Evolutionary conservation across 306 rosid species (phyloP).

Genomic region (Mimosa pudica): DNA sequence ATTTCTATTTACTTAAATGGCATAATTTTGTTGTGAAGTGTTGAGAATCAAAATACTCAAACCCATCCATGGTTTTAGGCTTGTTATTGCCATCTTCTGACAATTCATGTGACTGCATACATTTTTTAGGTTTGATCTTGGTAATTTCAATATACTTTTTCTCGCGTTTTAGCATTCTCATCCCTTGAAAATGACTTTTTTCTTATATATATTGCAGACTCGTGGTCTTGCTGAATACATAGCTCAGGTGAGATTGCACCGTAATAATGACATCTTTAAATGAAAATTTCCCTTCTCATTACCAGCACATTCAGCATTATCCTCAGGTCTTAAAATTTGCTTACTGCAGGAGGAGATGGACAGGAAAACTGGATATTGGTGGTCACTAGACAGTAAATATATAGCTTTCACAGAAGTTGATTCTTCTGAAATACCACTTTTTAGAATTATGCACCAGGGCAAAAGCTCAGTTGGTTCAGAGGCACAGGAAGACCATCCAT

Average conservation of each 20-base stretch:
- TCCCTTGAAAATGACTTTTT: conserved; percentile 37
- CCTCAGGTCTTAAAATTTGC: conserved; percentile 29
- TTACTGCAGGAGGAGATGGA: conserved; percentile 97
- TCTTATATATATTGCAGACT: conserved; percentile 57
- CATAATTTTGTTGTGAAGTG: conserved; percentile 23
- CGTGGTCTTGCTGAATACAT: conserved; percentile 96
- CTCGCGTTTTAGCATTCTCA: conserved; percentile 4
- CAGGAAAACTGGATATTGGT: conserved; percentile 94
- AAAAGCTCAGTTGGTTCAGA: conserved; percentile 85
- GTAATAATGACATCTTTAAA: conserved; percentile 13
- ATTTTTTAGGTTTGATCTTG: conserved; percentile 1
- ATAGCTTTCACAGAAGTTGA: conserved; percentile 92
- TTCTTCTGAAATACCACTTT: conserved; percentile 84
- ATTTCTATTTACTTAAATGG: not conserved
- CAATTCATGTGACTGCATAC: not conserved
- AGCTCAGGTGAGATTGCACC: conserved; percentile 85
- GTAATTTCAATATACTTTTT: conserved; percentile 17
- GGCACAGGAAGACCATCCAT: conserved; percentile 97
- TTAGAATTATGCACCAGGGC: conserved; percentile 97
- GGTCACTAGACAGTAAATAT: conserved; percentile 92
- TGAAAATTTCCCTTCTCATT: conserved; percentile 8
- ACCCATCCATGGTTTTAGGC: conserved; percentile 29
- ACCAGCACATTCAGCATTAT: conserved; percentile 17
- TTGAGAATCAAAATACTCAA: conserved; percentile 21
- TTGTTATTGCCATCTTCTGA: conserved; percentile 13